Base-by-base conservation (phyloP, 1,139 yeast species). In the Yamadazyma songkhlaensis region DNA sequence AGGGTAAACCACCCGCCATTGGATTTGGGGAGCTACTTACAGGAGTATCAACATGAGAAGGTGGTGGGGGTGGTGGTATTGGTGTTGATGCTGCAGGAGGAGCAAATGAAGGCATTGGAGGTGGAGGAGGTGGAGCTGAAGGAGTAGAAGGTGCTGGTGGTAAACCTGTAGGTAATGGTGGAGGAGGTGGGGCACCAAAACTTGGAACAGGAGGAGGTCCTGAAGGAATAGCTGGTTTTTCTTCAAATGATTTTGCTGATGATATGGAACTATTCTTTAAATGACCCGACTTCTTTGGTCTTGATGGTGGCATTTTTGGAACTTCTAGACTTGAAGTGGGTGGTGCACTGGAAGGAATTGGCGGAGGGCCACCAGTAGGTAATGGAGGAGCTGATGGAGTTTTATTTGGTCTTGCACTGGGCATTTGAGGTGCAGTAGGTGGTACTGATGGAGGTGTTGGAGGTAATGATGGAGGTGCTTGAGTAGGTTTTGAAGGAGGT, bases 1-100 rank as follows among this genome's bases (percentile, higher is more conserved):
- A 69, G 2, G 75, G 74, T 17, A 70, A 51, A 0, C 62, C 67
- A 2, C 66, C 64, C 1, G 57, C 59, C 9, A 50, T 38, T 2
- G 60, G 48, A 17, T 48, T 24, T 25, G 56, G 47, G 15, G 27
- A 8, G 1, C 65, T 13, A n/a, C 17, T 14, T 4, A 58, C 56
- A 1, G 57, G 51, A 8, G 54, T 46, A 7, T 34, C 36, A 5
- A 23, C 11, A 9, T 22, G 12, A 4, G 34, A 20, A 20, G 37
- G 34, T 13, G 29, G 21, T 11, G 54, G 42, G 12, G 57, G 49
- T n/a, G 52, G 51, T 4, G 53, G 31, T 23, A 17, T 17, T 17
- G 20, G 20, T 6, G 20, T 17, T 17, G 20, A 17, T 4, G 20
- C 6, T 17, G 20, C 20, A 17, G 49, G 38, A 11, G 48, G 40